Evolutionary conservation across 192 early-diverging fungal genomes (phyloP).

Genomic region (Lunasporangiospora selenospora): DNA sequence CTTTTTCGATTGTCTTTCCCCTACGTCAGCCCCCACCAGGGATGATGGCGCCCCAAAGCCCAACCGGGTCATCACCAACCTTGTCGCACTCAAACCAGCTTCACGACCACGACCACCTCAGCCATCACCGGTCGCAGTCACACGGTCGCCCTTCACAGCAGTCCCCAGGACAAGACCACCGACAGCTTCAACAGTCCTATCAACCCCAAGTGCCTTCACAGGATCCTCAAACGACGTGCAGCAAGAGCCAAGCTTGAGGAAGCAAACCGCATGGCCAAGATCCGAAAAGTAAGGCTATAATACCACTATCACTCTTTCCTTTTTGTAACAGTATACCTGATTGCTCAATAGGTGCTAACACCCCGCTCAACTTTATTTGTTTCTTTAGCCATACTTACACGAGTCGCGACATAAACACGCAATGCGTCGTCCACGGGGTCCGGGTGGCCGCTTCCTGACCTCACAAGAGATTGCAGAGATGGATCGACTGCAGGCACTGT

Average conservation of each 20-base stretch:
- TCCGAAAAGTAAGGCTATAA: constrained; percentile 74
- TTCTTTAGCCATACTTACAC: constrained; percentile 85
- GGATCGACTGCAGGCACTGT: constrained; percentile 30
- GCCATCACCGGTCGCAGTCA: no score
- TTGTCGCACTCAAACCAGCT: no score
- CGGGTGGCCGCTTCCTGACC: constrained; percentile 95
- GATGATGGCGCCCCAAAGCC: constrained; percentile 29
- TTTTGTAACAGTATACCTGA: no score
- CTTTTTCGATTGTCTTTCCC: no score
- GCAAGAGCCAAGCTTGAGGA: constrained; percentile 85
- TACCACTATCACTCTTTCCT: background rate
- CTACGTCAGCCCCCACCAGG: constrained; percentile 13
- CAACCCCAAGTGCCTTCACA: constrained; percentile 69
- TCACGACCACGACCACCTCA: no score
- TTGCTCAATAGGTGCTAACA: no score
- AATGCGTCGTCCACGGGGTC: constrained; percentile 94
- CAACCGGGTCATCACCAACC: constrained; percentile 10
- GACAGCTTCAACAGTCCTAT: constrained; percentile 7
- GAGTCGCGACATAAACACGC: constrained; percentile 97
- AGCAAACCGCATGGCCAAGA: constrained; percentile 71
- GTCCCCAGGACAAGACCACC: background rate
- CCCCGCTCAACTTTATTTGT: background rate
- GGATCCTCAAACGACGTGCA: constrained; percentile 95
- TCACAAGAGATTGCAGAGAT: constrained; percentile 48
- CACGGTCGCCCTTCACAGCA: constrained; percentile 2